Base-by-base conservation (phyloP, 1,139 yeast genomes). In the Magnusiomyces magnusii region DNA sequence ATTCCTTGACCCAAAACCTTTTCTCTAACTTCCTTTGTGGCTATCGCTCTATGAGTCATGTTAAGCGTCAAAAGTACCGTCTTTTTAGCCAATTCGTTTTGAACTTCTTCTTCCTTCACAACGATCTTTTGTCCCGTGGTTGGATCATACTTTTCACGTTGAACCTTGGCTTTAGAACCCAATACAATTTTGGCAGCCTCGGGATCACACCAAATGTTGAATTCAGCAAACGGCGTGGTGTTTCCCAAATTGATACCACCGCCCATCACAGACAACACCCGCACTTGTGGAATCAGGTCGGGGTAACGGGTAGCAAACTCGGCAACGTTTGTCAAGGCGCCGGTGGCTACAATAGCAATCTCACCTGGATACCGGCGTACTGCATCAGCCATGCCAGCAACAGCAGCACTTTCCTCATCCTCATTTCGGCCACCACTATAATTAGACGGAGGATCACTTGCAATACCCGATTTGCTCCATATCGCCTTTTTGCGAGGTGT, bases 181-280 rank as follows among this genome's bases (percentile, higher is more conserved):
- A 89, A 75, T 1, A 87, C 78, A 13, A 73, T 68, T 47, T 79
- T 73, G 0, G 95, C 88, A 1, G 96, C 95, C 57, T 79, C 78
- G 0, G 96, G 92, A 68, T 90, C 97, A 55, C 83, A 78, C 75
- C 80, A 80, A 54, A 87, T 77, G 70, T 90, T 90, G 75, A 88
- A 90, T 69, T 90, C 96, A n/a, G 95, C 85, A 57, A 76, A 77
- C 13, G 76, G 75, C 2, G 86, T 80, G 58, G 79, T 77, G 62
- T 80, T 80, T 3, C 72, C 71, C 44, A 64, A 27, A 3, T 77
- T 75, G 60, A 87, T 73, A 0, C 85, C 87, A 1, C 93, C 95
- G 3, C 95, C 96, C 95, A 88, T 88, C 19, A 86, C 77, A 5
- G 89, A 77, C 19, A 88, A 69, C 59, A 72, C 78, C 57, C 76